These are phyloP conservation scores for Mycogone perniciosa DNA, from an alignment of 2,329 filamentous ascomycete species.

Conservation along the genomic window DNA sequence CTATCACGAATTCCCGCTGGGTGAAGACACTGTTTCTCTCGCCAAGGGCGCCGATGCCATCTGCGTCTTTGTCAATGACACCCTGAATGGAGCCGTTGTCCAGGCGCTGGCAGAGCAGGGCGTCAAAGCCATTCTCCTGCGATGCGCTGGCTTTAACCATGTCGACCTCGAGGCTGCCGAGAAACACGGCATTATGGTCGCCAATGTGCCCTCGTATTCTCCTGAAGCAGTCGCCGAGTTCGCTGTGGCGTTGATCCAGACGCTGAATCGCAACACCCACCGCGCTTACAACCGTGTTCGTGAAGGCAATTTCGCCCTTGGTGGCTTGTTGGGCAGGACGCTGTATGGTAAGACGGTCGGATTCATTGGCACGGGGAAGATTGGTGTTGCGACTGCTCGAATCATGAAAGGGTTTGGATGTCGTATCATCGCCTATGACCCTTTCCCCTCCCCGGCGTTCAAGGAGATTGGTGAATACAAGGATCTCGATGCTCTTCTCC, in stretches of 20 bases:
- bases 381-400: slow-evolving; percentile 54
- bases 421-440: slow-evolving; percentile 54
- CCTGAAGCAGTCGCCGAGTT: slow-evolving; percentile 67
- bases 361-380: slow-evolving; percentile 58
- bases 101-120: slow-evolving; percentile 41
- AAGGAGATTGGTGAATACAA: slow-evolving; percentile 44
- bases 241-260: slow-evolving; percentile 60
- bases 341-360: slow-evolving; percentile 61
- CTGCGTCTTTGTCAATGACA: slow-evolving; percentile 65
- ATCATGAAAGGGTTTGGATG: slow-evolving; percentile 63
- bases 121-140: slow-evolving; percentile 54
- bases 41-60: slow-evolving; percentile 49
- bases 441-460: slow-evolving; percentile 45
- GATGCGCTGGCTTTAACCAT: slow-evolving; percentile 64
- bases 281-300: slow-evolving; percentile 62
- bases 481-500: slow-evolving; percentile 48
- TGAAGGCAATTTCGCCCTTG: slow-evolving; percentile 61
- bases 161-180: slow-evolving; percentile 54
- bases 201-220: slow-evolving; percentile 62
- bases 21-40: slow-evolving; percentile 48
- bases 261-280: slow-evolving; percentile 61
- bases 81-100: slow-evolving; percentile 45
- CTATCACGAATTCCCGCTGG: slow-evolving; percentile 54
- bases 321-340: slow-evolving; percentile 56
- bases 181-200: slow-evolving; percentile 51